Base-by-base conservation (phyloP, 768 basidiomycete species). In the Suillus weaverae region DNA sequence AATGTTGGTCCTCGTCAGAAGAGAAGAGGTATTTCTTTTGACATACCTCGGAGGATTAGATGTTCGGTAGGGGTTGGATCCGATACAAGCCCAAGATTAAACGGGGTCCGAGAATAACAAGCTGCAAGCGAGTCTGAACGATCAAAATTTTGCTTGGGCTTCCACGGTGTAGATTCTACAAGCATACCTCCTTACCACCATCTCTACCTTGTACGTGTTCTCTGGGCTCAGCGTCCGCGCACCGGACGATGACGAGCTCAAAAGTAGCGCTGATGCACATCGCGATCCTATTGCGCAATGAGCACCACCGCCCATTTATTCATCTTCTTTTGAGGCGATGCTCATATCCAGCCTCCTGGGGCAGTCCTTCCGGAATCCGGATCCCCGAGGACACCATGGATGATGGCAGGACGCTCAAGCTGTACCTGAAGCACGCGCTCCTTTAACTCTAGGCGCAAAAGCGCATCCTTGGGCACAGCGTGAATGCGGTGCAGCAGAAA, bases 31-130 rank as follows among this genome's bases (percentile, higher is more conserved):
- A 26, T n/a, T 43, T 41, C 22, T 26, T 50, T 50, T 50, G 48
- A 59, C 11, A 38, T 41, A 75, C 72, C 70, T 71, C 66, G 57
- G 30, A 71, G 33, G 30, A 70, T 43, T 20, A 66, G 56, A 33
- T 55, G 54, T 13, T 44, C 26, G 22, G 33, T 39, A 32, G 36
- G 18, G 10, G 50, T 33, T 32, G 55, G 30, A 35, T 63, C n/a
- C 13, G 39, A 50, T 20, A n/a, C 56, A 18, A 32, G 22, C 36
- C 22, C n/a, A 11, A 57, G 30, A 13, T n/a, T 30, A 48, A 16
- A 43, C 30, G 22, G 55, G 36, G 16, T 26, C 36, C 1, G 36
- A 56, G 26, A 10, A 38, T 3, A 16, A n/a, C 8, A 36, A 38
- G 33, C 33, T 51, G 5, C 26, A 35, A 11, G 50, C 44, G 8